Evolutionary conservation across 208 protist species (phyloP).

Genomic region (Crithidia bombi): DNA sequence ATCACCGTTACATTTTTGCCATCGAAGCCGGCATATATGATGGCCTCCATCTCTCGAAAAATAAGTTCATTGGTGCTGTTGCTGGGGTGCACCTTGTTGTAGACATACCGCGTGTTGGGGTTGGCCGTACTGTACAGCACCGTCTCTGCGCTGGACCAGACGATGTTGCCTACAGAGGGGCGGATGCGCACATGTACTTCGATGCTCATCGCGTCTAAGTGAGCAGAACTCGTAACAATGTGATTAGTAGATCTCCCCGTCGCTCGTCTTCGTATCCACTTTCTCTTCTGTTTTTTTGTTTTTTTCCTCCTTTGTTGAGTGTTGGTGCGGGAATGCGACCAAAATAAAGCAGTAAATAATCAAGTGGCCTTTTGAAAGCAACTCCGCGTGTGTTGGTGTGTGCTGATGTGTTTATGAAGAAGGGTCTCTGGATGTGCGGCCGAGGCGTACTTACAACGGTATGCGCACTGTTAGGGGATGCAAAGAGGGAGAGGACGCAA

Average conservation of each 20-base stretch:
- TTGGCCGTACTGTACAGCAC: conserved; percentile 84
- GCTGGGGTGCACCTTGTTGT: conserved; percentile 86
- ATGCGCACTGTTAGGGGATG: no score
- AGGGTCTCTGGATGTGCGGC: background rate
- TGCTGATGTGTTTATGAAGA: no score
- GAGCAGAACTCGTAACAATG: background rate
- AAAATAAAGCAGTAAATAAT: background rate
- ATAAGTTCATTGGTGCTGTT: conserved; percentile 78
- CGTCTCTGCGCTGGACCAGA: conserved; percentile 86
- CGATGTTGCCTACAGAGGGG: conserved; percentile 55
- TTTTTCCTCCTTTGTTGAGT: conserved; percentile 5
- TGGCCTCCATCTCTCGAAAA: conserved; percentile 77
- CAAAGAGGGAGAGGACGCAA: background rate
- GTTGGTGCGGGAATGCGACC: background rate
- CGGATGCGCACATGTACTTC: conserved; percentile 89
- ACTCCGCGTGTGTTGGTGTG: no score
- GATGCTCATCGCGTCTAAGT: conserved; percentile 65
- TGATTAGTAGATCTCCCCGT: no score
- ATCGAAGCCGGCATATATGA: conserved; percentile 80
- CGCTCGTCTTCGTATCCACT: no score
- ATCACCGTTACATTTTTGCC: conserved; percentile 84
- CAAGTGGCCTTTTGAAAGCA: no score
- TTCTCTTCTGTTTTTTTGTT: conserved; percentile 13
- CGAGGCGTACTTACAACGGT: no score
- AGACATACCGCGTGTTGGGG: conserved; percentile 80